Conservation (phyloP, 2,329 filamentous ascomycete genomes). For the Fusarium siculi region DNA sequence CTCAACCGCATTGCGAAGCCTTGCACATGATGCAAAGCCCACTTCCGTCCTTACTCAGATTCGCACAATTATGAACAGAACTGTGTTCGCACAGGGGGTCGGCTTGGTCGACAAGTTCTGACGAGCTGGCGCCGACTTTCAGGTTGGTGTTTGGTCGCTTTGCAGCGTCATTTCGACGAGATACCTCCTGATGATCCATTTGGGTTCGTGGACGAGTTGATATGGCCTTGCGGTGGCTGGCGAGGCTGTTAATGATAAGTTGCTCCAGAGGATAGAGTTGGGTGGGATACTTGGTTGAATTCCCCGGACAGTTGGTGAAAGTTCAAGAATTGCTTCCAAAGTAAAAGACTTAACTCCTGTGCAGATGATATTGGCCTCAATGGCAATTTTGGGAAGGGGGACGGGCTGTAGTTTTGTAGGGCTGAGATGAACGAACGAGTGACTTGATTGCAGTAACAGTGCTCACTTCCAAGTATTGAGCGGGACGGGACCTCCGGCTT, state of each 20-base stretch:
- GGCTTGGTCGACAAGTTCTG: constrained; percentile 34
- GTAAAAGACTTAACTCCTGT: background rate
- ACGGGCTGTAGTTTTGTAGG: constrained; percentile 33
- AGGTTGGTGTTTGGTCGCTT: constrained; percentile 6
- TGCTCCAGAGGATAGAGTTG: background rate
- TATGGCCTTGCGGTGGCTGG: background rate
- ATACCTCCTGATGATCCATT: constrained; percentile 9
- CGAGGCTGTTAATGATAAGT: background rate
- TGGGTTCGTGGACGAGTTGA: background rate
- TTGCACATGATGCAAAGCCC: constrained; percentile 41
- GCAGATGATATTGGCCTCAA: constrained; percentile 1
- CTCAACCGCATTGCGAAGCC: background rate
- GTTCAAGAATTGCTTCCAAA: background rate
- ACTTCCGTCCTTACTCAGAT: constrained; percentile 29
- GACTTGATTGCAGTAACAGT: constrained; percentile 11
- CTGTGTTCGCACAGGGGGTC: constrained; percentile 41
- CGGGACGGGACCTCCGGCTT: constrained; percentile 39
- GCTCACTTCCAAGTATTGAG: constrained; percentile 18
- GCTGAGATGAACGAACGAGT: constrained; percentile 31
- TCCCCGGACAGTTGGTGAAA: background rate
- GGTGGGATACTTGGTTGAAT: background rate
- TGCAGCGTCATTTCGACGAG: background rate
- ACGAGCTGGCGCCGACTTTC: background rate
- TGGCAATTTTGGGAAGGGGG: background rate
- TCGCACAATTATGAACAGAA: constrained; percentile 39